Evolutionary conservation across 116 monocot species (phyloP).

Genomic region (Thalassia testudinum): DNA sequence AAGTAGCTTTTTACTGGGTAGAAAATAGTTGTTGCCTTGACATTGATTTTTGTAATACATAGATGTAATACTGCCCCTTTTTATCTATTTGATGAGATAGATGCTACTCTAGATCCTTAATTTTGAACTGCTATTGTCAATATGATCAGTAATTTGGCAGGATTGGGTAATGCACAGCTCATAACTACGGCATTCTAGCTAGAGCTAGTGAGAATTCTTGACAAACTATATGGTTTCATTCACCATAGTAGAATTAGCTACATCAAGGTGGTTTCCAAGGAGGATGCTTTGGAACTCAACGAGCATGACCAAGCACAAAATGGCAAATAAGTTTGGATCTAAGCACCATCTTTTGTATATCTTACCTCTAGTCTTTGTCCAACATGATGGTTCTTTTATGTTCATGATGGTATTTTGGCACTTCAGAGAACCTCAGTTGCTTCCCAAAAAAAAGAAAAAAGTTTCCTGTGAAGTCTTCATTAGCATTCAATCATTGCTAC

Average conservation of each 20-base stretch:
- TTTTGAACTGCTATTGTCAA: conserved; percentile 97
- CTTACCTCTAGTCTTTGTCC: no score
- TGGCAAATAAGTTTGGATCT: conserved; percentile 15
- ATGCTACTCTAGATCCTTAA: conserved; percentile 95
- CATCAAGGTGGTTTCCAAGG: conserved; percentile 75
- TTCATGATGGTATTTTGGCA: no score
- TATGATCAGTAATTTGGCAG: conserved; percentile 93
- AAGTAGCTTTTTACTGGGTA: conserved; percentile 96
- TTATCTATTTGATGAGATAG: conserved; percentile 98
- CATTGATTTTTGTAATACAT: conserved; percentile 94
- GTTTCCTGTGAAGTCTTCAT: no score
- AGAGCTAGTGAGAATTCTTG: conserved; percentile 89
- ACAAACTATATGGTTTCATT: conserved; percentile 93
- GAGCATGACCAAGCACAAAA: conserved; percentile 85
- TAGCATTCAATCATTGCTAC: no score
- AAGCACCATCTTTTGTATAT: no score
- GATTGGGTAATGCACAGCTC: conserved; percentile 79
- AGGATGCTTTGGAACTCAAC: conserved; percentile 86
- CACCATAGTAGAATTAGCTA: conserved; percentile 92
- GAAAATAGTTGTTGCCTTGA: conserved; percentile 97
- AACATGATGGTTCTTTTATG: no score
- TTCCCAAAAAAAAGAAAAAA: no score
- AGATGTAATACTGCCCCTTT: conserved; percentile 97
- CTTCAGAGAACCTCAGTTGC: no score
- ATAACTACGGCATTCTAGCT: conserved; percentile 90